A percentile compares a stretch with the other conserved stretches of the same genome.
Conservation (phyloP, 2,329 filamentous ascomycete species). For the Monosporascus cannonballus region DNA sequence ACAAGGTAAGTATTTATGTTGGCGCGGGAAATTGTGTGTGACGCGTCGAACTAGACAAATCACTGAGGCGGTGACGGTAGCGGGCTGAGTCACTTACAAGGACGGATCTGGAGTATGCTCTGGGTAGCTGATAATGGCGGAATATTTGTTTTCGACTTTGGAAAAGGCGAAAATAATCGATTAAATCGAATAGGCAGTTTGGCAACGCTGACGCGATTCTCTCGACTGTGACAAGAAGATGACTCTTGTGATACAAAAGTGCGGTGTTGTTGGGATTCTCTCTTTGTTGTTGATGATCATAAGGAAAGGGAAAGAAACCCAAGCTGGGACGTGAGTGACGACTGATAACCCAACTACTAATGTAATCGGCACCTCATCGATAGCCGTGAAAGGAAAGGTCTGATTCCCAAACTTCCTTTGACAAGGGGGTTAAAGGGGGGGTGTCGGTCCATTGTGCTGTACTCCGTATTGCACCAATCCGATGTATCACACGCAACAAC, state of each 20-base stretch:
- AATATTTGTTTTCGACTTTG: conserved; percentile 20
- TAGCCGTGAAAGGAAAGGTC: background rate
- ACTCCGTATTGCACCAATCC: too few species aligned
- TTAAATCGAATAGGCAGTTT: conserved; percentile 27
- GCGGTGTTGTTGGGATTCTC: conserved; percentile 27
- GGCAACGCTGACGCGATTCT: conserved; percentile 51
- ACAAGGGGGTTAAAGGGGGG: background rate
- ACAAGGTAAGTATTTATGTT: conserved; percentile 21
- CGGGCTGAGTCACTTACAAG: conserved; percentile 29
- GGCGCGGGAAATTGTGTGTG: conserved; percentile 8
- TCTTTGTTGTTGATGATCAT: conserved; percentile 42
- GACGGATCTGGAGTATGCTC: conserved; percentile 28
- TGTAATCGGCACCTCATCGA: conserved; percentile 10
- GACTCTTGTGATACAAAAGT: conserved; percentile 45
- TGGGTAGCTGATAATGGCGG: conserved; percentile 16
- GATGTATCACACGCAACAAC: too few species aligned
- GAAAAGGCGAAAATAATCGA: conserved; percentile 22
- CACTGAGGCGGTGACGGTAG: conserved; percentile 3
- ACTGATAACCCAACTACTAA: conserved; percentile 18
- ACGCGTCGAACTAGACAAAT: conserved; percentile 12
- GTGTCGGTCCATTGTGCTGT: conserved; percentile 1
- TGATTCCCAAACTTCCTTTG: too few species aligned
- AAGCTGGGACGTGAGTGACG: conserved; percentile 31
- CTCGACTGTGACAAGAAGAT: conserved; percentile 54
- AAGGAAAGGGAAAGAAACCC: conserved; percentile 32